These are phyloP conservation scores for Polygonum maritimum DNA, from an alignment of 148 eudicot species.

Conservation along the genomic window DNA sequence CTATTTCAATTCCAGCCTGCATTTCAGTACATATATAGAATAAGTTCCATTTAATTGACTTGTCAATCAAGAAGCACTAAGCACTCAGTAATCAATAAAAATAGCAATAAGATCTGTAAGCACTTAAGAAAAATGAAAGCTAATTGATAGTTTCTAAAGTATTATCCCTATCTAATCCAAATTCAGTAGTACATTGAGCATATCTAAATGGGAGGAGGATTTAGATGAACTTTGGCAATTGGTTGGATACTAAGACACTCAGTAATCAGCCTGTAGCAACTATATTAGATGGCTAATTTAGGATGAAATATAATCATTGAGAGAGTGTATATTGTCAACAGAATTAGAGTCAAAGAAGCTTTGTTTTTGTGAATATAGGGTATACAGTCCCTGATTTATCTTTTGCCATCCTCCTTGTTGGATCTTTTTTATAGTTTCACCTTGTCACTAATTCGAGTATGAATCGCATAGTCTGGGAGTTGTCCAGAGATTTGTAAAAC, in stretches of 20 bases:
- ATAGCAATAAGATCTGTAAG: neutral
- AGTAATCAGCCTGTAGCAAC: neutral
- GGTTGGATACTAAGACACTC: neutral
- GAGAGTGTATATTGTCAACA: neutral
- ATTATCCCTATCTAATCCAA: neutral
- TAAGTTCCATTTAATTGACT: neutral
- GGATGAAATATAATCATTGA: neutral
- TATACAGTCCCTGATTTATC: too few species aligned
- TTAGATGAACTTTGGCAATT: neutral
- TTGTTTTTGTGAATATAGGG: too few species aligned
- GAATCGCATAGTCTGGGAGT: too few species aligned
- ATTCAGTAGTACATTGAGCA: neutral
- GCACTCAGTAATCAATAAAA: neutral
- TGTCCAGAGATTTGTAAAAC: too few species aligned
- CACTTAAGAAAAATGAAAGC: neutral
- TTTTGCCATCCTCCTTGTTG: too few species aligned
- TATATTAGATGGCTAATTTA: neutral
- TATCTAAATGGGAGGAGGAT: neutral
- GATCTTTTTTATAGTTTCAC: too few species aligned
- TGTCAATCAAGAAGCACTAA: neutral
- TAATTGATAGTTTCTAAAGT: neutral
- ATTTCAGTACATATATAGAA: conserved; percentile 17
- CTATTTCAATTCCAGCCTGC: conserved; percentile 95
- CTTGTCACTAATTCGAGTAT: too few species aligned
- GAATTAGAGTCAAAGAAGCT: neutral